Percentiles rank a stretch among this genome's conserved stretches.
Evolutionary conservation across 345 rosid species (phyloP).

Genomic region (Rubroshorea leprosula): DNA sequence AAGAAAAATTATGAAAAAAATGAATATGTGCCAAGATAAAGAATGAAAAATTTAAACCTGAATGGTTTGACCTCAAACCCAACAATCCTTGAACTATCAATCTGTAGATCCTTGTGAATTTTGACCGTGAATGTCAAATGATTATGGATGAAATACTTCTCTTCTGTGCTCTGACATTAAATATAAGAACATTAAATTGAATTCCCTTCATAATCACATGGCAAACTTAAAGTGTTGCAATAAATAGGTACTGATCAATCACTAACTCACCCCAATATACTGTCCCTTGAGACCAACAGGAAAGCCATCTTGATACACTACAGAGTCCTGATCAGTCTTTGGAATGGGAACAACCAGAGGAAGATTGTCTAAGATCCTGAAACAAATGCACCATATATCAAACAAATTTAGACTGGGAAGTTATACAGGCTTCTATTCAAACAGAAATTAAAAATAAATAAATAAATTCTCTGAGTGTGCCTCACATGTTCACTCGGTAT

Average conservation of each 20-base stretch:
- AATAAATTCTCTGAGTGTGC: not conserved
- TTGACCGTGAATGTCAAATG: constrained; percentile 71
- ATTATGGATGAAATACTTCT: constrained; percentile 77
- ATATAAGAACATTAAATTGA: constrained; percentile 1
- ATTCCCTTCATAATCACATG: not conserved
- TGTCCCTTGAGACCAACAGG: constrained; percentile 59
- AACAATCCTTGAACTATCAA: constrained; percentile 68
- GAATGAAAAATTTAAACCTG: constrained; percentile 41
- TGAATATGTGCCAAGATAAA: not conserved
- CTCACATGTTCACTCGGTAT: constrained; percentile 54
- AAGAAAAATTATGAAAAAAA: constrained; percentile 7
- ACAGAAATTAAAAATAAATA: not conserved
- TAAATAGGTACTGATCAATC: constrained; percentile 4
- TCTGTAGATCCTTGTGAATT: constrained; percentile 57
- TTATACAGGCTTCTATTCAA: not conserved
- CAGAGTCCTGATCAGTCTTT: constrained; percentile 42
- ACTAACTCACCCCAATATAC: constrained; percentile 53
- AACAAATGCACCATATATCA: constrained; percentile 2
- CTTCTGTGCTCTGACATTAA: constrained; percentile 61
- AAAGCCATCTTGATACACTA: constrained; percentile 58
- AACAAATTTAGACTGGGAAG: constrained; percentile 3
- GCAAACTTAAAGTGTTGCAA: not conserved
- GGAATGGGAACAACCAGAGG: constrained; percentile 55
- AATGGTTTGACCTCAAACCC: constrained; percentile 92
- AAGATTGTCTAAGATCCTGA: constrained; percentile 79